Base-by-base conservation (phyloP, 306 rosid genomes). In the Oemleria cerasiformis region DNA sequence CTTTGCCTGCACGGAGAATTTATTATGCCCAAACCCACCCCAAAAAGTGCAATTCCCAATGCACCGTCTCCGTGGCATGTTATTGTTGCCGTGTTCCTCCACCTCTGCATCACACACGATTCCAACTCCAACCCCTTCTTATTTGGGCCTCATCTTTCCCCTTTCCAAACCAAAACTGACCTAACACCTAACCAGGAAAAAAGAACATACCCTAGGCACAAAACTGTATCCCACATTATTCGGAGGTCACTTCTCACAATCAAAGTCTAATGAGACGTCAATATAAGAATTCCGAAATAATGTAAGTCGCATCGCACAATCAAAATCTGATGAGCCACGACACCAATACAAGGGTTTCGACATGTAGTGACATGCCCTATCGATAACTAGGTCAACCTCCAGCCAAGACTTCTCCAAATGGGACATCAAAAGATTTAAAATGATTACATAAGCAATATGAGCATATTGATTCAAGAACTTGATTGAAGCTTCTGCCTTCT, bases 41-140 rank as follows among this genome's bases (percentile, higher is more conserved):
- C 73, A 50, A 76, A 59, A 44, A 23, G 16, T 48, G 51, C 75
- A 78, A 72, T 55, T 74, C 82, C 85, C 85, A 54, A 82, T 77
- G 82, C 6, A 9, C 25, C 11, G 4, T 39, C 53, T 40, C 12
- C 39, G 48, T 68, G 41, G 64, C 73, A 64, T 68, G 73, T 53
- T 51, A 13, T 17, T 17, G 16, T 1, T 30, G 3, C 51, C 19
- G 38, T 15, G 5, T 38, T 17, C 64, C 36, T 6, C 23, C 5
- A 23, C 38, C 38, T 56, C 61, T 20, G 61, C 61, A 53, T 53
- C 58, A 19, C 58, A 19, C 58, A 30, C 36, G 36, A 30, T 30
- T 30, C 36, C 25, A 8, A 8, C 8, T 53, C 58, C 19, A 7
- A 3, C n/a, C 11, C 58, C 30, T 53, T 1, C 0, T 19, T 17